Evolutionary conservation across 345 rosid genomes (phyloP), one percentile per base, ranked within the genome.

Genomic region (Eutrema japonicum): DNA sequence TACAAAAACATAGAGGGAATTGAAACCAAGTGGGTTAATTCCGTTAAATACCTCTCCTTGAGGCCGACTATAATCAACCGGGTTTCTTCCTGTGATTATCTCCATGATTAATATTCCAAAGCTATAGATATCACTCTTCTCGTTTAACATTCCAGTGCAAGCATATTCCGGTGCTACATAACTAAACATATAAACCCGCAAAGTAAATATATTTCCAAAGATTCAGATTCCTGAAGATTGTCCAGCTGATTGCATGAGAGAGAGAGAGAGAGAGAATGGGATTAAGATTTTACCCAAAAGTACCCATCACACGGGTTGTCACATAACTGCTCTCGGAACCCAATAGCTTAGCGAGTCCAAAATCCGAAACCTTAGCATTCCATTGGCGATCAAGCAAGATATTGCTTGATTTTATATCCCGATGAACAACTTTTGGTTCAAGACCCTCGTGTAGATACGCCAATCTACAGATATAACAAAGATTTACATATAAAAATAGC

Each of bases 81-180:
- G 98, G 67, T 87, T 93, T 75, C 98, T 78, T 33, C 96, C 98
- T 0, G 98, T 83, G 47, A 93, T 79, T 8, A 90, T 72, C 83
- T 93, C 98, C 98, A 93, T 89, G 8, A 93, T 78, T 72, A 93
- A 81, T 73, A 93, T 84, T 9, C 98, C 98, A 12, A 93, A 93
- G 68, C 98, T 86, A 57, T 89, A 93, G 53, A 85, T 83, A 64
- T 93, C 98, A 64, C 92, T 87, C 77, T 85, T 85, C 80, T 88
- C 93, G 37, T 86, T 88, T 42, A 88, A 74, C 89, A 90, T 93
- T 16, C 97, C 98, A 0, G 97, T 89, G 78, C 98, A 87, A 26
- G 97, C 98, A 76, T 93, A 93, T 72, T 93, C 98, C 10, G 98
- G 98, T 68, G 98, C 92, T 52, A 93, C 98, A 69, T 93, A 93